Evolutionary conservation across 2,329 filamentous ascomycete species (phyloP).

Genomic region (Neofusicoccum laricinum): DNA sequence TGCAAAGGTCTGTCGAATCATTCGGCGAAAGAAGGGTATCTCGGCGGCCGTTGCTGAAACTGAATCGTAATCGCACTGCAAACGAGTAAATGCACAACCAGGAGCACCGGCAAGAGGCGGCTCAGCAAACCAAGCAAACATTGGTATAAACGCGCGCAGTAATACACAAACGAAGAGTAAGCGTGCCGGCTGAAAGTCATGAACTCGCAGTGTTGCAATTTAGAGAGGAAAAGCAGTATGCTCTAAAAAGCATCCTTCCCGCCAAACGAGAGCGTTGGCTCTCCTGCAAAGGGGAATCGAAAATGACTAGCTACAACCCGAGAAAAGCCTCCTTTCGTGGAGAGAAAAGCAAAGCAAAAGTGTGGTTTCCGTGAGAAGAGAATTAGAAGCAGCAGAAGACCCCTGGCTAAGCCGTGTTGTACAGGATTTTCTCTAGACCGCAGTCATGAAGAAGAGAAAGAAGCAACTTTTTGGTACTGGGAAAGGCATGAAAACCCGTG

Average conservation of each 20-base stretch:
- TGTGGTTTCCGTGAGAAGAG: constrained; percentile 15
- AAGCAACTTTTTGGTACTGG: constrained; percentile 18
- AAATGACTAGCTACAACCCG: constrained; percentile 18
- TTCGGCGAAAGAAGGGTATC: neutral
- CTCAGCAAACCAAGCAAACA: constrained; percentile 17
- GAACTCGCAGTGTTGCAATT: constrained; percentile 17
- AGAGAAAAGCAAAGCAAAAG: constrained; percentile 13
- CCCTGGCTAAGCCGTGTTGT: constrained; percentile 18
- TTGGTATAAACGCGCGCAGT: constrained; percentile 18
- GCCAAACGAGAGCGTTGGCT: constrained; percentile 14
- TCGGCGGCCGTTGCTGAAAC: constrained; percentile 1
- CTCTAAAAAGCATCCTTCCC: constrained; percentile 18
- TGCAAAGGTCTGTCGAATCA: constrained; percentile 1
- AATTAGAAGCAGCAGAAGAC: constrained; percentile 17
- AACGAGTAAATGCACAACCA: constrained; percentile 15
- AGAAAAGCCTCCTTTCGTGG: constrained; percentile 14
- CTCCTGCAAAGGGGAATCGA: constrained; percentile 17
- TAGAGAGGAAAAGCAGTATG: constrained; percentile 17
- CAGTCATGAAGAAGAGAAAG: constrained; percentile 16
- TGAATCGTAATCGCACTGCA: constrained; percentile 10
- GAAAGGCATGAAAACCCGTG: constrained; percentile 17
- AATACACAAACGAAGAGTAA: constrained; percentile 17
- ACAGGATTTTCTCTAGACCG: constrained; percentile 20
- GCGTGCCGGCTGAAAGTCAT: constrained; percentile 10
- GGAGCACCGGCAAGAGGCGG: constrained; percentile 6